Evolutionary conservation across 176 grass and related monocot genomes (phyloP), one percentile per base, ranked within the genome.

Genomic region (Puya raimondii): DNA sequence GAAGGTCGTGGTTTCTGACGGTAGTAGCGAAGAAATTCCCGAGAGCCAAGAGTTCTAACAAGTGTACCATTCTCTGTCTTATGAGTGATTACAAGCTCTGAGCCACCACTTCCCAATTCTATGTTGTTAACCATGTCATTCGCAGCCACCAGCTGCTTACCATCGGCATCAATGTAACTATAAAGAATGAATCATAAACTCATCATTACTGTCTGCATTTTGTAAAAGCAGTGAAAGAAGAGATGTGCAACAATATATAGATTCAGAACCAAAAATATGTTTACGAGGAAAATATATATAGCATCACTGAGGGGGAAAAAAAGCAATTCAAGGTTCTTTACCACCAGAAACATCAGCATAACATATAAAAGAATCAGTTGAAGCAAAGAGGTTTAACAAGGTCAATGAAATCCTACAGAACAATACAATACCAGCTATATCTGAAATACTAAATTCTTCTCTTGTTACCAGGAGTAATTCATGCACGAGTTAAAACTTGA

Each of bases 1-100:
- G 93, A 89, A 80, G 90, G 94, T 18, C 72, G 80, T 52, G 94
- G 94, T 54, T 88, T 99, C 80, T 93, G 94, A 27, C 87, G 82
- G 64, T 93, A 93, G 72, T 93, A 93, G 70, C 87, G 82, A n/a
- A 93, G 80, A 76, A 88, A 99, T 66, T 93, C 87, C 16, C 87
- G 67, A 67, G 89, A 99, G 67, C 94, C 90, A 64, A 99, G 73
- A 66, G 84, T 82, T 67, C 63, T 79, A 65, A 91, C 75, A 0
- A 66, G 82, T 20, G 76, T 81, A 14, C 87, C 86, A 68, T 81
- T 81, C 23, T 86, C 90, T 12, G 29, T 80, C 80, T 87, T 99
- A 27, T 76, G 77, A 69, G 82, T 91, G 74, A 93, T 86, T 18
- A 99, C 78, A 11, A 93, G 84, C 78, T 93, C 94, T 53, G 81